Evolutionary conservation across 2,329 filamentous ascomycete genomes (phyloP).

Genomic region (Ceratocystis huliohia): DNA sequence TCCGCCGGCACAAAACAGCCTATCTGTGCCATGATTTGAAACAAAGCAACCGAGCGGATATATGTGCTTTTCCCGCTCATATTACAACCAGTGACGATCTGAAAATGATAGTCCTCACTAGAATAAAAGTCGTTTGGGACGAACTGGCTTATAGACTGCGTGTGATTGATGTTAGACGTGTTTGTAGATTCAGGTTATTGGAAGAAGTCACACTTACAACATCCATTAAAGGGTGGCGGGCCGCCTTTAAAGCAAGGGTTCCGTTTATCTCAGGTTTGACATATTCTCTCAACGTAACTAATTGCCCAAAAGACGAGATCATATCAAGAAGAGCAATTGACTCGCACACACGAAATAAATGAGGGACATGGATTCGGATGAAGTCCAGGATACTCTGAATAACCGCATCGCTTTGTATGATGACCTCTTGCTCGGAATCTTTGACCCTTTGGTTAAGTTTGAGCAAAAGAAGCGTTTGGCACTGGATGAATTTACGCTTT

Average conservation of each 20-base stretch:
- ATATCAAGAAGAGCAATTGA: slow-evolving; percentile 79
- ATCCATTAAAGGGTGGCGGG: slow-evolving; percentile 68
- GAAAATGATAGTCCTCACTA: slow-evolving; percentile 66
- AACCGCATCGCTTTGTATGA: slow-evolving; percentile 67
- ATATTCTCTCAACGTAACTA: slow-evolving; percentile 49
- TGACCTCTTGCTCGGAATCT: slow-evolving; percentile 71
- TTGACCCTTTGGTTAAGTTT: slow-evolving; percentile 68
- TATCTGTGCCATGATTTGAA: slow-evolving; percentile 87
- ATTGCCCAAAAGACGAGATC: slow-evolving; percentile 62
- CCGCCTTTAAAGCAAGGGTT: slow-evolving; percentile 58
- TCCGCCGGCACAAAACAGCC: slow-evolving; percentile 80
- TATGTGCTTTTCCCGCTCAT: slow-evolving; percentile 98
- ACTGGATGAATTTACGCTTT: slow-evolving; percentile 68
- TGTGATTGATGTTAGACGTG: no score
- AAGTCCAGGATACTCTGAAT: slow-evolving; percentile 58
- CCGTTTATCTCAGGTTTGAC: slow-evolving; percentile 55
- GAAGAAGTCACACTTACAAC: slow-evolving; percentile 33
- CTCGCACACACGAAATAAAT: slow-evolving; percentile 74
- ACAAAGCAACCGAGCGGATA: slow-evolving; percentile 70
- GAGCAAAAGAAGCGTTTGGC: slow-evolving; percentile 71
- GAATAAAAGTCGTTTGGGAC: slow-evolving; percentile 87
- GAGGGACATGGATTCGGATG: slow-evolving; percentile 58
- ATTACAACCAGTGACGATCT: slow-evolving; percentile 90
- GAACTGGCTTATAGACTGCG: slow-evolving; percentile 42
- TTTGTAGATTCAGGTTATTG: no score